Evolutionary conservation across 2,329 filamentous ascomycete genomes (phyloP).

Genomic region (Paracoccidioides brasiliensis): DNA sequence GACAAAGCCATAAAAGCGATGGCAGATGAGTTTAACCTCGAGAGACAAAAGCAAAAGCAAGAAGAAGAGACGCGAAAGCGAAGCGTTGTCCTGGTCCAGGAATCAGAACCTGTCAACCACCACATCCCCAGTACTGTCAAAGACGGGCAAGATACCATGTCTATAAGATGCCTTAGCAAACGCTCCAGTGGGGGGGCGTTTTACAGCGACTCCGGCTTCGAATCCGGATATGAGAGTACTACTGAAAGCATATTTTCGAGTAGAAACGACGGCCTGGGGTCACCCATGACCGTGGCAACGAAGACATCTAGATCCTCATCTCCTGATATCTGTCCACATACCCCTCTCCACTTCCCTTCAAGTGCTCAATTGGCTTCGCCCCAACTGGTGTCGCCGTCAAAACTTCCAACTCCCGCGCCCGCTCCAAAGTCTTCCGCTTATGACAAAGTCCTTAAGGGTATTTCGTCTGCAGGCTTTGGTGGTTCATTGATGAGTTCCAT

Average conservation of each 20-base stretch:
- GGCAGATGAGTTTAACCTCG: constrained; percentile 35
- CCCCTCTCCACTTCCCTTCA: constrained; percentile 9
- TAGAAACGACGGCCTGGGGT: constrained; percentile 21
- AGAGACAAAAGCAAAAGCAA: constrained; percentile 27
- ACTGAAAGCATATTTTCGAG: constrained; percentile 36
- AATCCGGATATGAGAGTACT: constrained; percentile 44
- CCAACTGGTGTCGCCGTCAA: constrained; percentile 19
- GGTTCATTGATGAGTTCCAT: constrained; percentile 19
- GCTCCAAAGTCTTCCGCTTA: constrained; percentile 23
- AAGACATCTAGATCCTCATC: constrained; percentile 25
- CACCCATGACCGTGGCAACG: constrained; percentile 22
- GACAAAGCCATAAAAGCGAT: constrained; percentile 43
- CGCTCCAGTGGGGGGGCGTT: constrained; percentile 26
- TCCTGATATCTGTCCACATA: constrained; percentile 21
- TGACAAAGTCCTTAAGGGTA: constrained; percentile 33
- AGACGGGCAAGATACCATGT: neutral
- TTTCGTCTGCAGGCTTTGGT: constrained; percentile 22
- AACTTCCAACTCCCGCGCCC: constrained; percentile 8
- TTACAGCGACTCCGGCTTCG: constrained; percentile 45
- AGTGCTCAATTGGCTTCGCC: neutral
- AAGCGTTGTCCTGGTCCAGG: constrained; percentile 19
- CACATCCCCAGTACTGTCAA: neutral
- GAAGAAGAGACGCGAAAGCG: constrained; percentile 29
- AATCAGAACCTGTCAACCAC: constrained; percentile 13
- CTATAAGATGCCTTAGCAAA: constrained; percentile 10